These are phyloP conservation scores for Venturia asperata DNA, from an alignment of 2,329 filamentous ascomycete species.

Conservation along the genomic window DNA sequence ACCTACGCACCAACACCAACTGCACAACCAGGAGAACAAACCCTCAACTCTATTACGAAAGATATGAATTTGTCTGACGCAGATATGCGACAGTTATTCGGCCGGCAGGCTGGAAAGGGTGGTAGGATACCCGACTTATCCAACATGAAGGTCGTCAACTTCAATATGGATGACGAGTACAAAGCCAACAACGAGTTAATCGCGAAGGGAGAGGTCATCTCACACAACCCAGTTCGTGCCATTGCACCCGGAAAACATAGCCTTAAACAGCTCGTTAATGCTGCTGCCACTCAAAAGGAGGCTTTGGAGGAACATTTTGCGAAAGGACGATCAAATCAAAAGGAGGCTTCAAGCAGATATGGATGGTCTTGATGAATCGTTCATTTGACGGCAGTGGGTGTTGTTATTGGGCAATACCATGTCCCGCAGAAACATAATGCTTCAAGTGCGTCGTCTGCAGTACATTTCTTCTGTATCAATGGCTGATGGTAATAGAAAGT, in stretches of 20 bases:
- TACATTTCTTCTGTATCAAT: background rate
- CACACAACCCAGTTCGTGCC: slow-evolving; percentile 74
- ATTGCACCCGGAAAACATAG: slow-evolving; percentile 86
- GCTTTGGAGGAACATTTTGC: slow-evolving; percentile 91
- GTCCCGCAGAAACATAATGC: background rate
- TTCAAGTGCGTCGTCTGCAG: background rate
- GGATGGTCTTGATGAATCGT: slow-evolving; percentile 55
- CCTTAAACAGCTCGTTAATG: slow-evolving; percentile 77
- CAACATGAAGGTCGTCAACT: slow-evolving; percentile 67
- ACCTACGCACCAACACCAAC: slow-evolving; percentile 4
- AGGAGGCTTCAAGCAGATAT: slow-evolving; percentile 74
- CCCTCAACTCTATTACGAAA: slow-evolving; percentile 61
- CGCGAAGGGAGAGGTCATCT: slow-evolving; percentile 58
- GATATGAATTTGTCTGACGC: slow-evolving; percentile 72
- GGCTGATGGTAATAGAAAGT: background rate
- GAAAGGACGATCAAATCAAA: slow-evolving; percentile 67
- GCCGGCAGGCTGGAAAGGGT: slow-evolving; percentile 49
- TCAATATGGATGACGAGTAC: slow-evolving; percentile 87
- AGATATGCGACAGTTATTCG: slow-evolving; percentile 77
- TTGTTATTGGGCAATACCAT: background rate
- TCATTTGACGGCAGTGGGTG: background rate
- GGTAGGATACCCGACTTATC: slow-evolving; percentile 35
- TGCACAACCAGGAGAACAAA: slow-evolving; percentile 21
- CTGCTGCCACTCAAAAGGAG: slow-evolving; percentile 73
- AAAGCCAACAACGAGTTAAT: slow-evolving; percentile 72